These are phyloP conservation scores for Amylostereum areolatum DNA, from an alignment of 1,284 basidiomycete genomes.

Conservation along the genomic window DNA sequence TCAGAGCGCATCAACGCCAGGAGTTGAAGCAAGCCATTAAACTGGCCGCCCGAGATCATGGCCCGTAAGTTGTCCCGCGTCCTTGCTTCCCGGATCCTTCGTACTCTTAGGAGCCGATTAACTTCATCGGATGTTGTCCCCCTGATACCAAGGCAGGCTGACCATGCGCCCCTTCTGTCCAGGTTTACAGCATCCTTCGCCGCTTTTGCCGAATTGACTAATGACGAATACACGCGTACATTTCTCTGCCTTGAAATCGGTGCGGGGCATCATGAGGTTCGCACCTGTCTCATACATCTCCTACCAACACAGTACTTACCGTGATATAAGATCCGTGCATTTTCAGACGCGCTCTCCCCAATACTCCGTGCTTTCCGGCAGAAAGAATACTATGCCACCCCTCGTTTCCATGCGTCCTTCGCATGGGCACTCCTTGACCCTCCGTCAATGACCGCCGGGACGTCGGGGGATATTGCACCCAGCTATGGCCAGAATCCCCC, in stretches of 20 bases:
- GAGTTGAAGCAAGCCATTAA: slow-evolving; percentile 57
- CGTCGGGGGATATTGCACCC: not conserved
- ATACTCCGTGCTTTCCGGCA: slow-evolving; percentile 54
- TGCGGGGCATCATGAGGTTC: slow-evolving; percentile 67
- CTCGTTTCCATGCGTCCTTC: slow-evolving; percentile 77
- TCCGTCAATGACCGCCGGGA: not conserved
- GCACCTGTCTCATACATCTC: slow-evolving; percentile 11
- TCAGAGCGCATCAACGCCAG: slow-evolving; percentile 71
- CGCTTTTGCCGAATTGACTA: slow-evolving; percentile 59
- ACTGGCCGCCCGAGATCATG: slow-evolving; percentile 34
- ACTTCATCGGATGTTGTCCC: not conserved
- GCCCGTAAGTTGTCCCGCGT: slow-evolving; percentile 36
- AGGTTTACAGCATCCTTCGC: slow-evolving; percentile 74
- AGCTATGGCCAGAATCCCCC: no score
- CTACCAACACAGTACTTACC: slow-evolving; percentile 4
- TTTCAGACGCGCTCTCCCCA: slow-evolving; percentile 49
- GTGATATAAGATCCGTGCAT: slow-evolving; percentile 39
- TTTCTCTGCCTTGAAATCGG: slow-evolving; percentile 75
- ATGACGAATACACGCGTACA: slow-evolving; percentile 72
- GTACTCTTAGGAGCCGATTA: not conserved
- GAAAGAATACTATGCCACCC: slow-evolving; percentile 64
- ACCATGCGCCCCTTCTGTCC: not conserved
- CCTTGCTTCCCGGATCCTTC: not conserved
- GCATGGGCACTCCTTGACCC: slow-evolving; percentile 64
- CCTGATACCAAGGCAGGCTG: not conserved